Percentiles rank a stretch among this genome's conserved stretches.
Conservation (phyloP, 139 green algal genomes). For the Chlorella sp. region DNA sequence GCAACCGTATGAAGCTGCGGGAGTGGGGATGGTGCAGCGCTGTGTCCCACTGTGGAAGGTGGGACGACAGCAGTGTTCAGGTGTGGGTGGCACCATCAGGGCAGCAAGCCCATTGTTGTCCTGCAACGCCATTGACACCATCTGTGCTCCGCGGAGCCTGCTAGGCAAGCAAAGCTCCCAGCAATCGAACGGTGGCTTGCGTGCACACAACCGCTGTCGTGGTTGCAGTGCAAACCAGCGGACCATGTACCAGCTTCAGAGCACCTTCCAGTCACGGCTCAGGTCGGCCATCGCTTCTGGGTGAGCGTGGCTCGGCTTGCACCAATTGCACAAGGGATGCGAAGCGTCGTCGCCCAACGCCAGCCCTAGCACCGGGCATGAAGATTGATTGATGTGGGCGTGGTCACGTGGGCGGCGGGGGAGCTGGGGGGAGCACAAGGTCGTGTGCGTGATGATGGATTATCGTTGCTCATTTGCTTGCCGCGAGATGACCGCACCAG, state of each 20-base stretch:
- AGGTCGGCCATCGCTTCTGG: slow-evolving; percentile 17
- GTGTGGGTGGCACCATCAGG: not conserved
- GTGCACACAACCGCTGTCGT: too few species aligned
- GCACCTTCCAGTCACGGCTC: slow-evolving; percentile 29
- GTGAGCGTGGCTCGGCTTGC: not conserved
- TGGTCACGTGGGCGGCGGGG: too few species aligned
- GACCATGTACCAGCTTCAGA: slow-evolving; percentile 14
- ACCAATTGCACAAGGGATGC: not conserved
- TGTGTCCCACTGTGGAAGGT: not conserved
- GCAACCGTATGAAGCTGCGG: not conserved
- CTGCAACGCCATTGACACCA: not conserved
- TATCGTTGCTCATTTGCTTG: too few species aligned
- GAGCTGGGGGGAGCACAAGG: too few species aligned
- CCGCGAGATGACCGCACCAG: not conserved
- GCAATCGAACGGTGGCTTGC: too few species aligned
- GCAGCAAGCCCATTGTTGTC: not conserved
- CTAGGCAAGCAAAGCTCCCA: too few species aligned
- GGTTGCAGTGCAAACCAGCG: not conserved
- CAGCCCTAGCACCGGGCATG: not conserved
- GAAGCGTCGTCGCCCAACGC: not conserved
- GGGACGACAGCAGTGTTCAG: not conserved
- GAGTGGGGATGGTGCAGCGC: too few species aligned
- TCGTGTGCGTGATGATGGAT: too few species aligned
- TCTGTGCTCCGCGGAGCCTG: not conserved
- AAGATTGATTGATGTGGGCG: not conserved